Evolutionary conservation across 768 basidiomycete genomes (phyloP).

Genomic region (Tricholoma hemisulphureum): DNA sequence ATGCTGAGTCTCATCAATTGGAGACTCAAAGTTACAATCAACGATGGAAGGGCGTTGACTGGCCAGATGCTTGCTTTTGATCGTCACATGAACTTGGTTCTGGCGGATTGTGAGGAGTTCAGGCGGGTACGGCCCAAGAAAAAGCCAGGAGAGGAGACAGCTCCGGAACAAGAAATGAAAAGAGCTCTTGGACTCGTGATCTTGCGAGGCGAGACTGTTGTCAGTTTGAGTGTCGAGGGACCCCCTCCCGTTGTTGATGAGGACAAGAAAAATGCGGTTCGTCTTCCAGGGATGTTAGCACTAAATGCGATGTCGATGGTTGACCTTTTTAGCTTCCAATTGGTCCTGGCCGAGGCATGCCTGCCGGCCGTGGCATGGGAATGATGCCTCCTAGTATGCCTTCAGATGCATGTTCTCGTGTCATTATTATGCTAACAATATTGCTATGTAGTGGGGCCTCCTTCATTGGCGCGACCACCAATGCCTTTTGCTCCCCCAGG

Average conservation of each 20-base stretch:
- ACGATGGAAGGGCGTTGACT: constrained; percentile 92
- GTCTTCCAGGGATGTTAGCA: constrained; percentile 22
- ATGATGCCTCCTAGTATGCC: constrained; percentile 84
- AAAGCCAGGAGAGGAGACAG: constrained; percentile 77
- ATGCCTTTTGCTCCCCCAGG: constrained; percentile 69
- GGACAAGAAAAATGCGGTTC: constrained; percentile 79
- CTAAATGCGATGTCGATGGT: not conserved
- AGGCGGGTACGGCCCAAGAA: constrained; percentile 90
- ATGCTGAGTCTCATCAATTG: constrained; percentile 98
- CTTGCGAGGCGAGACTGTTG: constrained; percentile 92
- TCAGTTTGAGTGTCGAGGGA: constrained; percentile 92
- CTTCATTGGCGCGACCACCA: constrained; percentile 64
- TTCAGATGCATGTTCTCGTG: not conserved
- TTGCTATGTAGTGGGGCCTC: constrained; percentile 51
- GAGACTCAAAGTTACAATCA: constrained; percentile 95
- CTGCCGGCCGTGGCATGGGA: constrained; percentile 96
- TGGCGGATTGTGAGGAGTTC: constrained; percentile 99
- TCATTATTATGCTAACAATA: constrained; percentile 15
- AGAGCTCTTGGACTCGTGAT: constrained; percentile 96
- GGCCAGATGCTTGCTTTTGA: constrained; percentile 99
- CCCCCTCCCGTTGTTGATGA: constrained; percentile 91
- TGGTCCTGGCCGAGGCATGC: constrained; percentile 93
- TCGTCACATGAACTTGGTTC: constrained; percentile 98
- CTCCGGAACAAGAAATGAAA: constrained; percentile 90
- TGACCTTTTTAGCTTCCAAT: constrained; percentile 59